Percentiles rank a stretch among this genome's conserved stretches.
phyloP scores from a whole-genome alignment of 2,329 filamentous ascomycete genomes.

The Hawksworthiomyces lignivorus region DNA sequence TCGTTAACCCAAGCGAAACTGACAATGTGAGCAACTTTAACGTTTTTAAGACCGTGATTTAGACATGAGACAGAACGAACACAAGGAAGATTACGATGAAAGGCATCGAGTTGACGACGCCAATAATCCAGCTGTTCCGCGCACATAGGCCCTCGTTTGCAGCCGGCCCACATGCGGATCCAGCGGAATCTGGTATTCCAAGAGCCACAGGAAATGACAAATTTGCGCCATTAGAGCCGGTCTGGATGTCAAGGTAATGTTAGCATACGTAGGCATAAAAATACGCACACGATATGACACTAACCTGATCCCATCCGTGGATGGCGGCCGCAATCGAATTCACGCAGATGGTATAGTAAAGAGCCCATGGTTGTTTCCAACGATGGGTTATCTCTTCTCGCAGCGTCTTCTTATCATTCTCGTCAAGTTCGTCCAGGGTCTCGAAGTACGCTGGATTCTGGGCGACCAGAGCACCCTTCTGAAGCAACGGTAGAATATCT shows the following conservation, averaged over 20 bases:
- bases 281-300: no score
- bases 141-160: conserved; percentile 29
- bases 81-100: conserved; percentile 32
- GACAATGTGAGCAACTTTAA: no score
- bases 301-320: conserved; percentile 52
- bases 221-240: conserved; percentile 56
- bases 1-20: conserved; percentile 57
- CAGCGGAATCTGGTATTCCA: conserved; percentile 31
- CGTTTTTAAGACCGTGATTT: no score
- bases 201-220: conserved; percentile 51
- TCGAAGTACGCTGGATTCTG: no score
- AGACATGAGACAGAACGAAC: no score
- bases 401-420: no score
- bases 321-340: conserved; percentile 65
- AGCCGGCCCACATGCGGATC: conserved; percentile 24
- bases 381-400: conserved; percentile 34
- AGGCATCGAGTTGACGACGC: conserved; percentile 47
- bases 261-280: no score
- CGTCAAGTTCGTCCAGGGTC: no score
- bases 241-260: conserved; percentile 29
- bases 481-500: no score
- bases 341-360: conserved; percentile 59
- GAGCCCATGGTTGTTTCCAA: conserved; percentile 53
- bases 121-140: conserved; percentile 52
- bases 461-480: no score